phyloP scores from a whole-genome alignment of 768 basidiomycete genomes.

The Lentinula raphanica region DNA sequence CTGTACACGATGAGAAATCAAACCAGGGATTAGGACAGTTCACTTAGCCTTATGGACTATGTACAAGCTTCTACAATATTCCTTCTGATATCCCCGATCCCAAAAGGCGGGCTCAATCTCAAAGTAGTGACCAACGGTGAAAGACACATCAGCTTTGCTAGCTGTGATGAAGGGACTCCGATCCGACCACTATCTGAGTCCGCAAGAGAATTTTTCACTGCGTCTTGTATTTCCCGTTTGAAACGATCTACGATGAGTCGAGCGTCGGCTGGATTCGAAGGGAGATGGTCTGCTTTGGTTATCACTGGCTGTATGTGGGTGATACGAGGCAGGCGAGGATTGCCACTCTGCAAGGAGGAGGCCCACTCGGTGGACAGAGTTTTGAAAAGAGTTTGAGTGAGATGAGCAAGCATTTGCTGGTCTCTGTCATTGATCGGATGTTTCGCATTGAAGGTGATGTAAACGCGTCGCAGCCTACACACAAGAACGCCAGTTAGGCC shows the following conservation, averaged over 20 bases:
- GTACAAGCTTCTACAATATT: slow-evolving; percentile 61
- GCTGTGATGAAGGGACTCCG: not conserved
- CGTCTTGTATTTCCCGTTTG: not conserved
- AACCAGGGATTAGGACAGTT: not conserved
- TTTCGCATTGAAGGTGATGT: slow-evolving; percentile 64
- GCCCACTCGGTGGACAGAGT: slow-evolving; percentile 7
- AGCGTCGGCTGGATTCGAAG: slow-evolving; percentile 27
- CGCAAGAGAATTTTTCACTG: not conserved
- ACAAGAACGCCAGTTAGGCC: slow-evolving; percentile 3
- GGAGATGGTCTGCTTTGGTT: slow-evolving; percentile 62
- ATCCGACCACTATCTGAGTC: not conserved
- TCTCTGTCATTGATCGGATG: slow-evolving; percentile 58
- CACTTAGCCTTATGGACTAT: slow-evolving; percentile 23
- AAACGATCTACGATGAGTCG: not conserved
- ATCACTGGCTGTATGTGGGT: slow-evolving; percentile 65
- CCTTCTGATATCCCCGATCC: slow-evolving; percentile 50
- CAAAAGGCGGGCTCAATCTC: slow-evolving; percentile 44
- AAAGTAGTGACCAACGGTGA: slow-evolving; percentile 59
- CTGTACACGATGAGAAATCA: too few relatives aligned
- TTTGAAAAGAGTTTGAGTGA: slow-evolving; percentile 35
- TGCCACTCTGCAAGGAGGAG: not conserved
- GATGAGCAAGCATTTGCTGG: slow-evolving; percentile 52
- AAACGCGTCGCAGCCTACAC: slow-evolving; percentile 61
- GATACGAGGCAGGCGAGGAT: slow-evolving; percentile 37
- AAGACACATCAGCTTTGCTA: slow-evolving; percentile 51